Evolutionary conservation across 768 basidiomycete species (phyloP), one percentile per base, ranked within the genome.

Genomic region (Crucibulum laeve): DNA sequence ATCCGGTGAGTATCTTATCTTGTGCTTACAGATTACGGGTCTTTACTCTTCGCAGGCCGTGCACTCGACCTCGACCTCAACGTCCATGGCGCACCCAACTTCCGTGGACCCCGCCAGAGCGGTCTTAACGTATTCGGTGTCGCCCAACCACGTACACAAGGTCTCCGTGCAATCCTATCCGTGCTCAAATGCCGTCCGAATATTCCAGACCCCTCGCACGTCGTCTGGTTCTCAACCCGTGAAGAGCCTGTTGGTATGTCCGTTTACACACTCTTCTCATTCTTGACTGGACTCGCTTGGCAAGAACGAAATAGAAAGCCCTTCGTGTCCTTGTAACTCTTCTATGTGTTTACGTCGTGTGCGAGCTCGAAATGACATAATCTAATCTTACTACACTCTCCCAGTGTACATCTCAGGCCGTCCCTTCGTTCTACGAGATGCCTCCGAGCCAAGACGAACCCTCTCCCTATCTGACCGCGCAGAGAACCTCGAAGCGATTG

Each of bases 211-310:
- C 77, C 83, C 8, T 80, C 84, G 2, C 85, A 82, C 53, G 89
- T 90, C 3, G 84, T 95, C 22, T 99, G 93, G 92, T 91, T 98
- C 63, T 96, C 88, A 22, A 96, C 95, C 10, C 77, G 96, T 52
- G 96, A 99, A 63, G 96, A 98, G 58, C 93, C 94, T 3, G 80
- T 95, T 41, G 80, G 92, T 91, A 62, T 48, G 82, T 71, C 21
- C 4, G 10, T n/a, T 18, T 10, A 11, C 28, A 32, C 2, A 11
- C 28, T 15, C 15, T 15, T 4, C 28, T 15, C 28, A 32, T 15
- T 4, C 28, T 30, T 30, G n/a, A 7, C n/a, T 30, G n/a, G 8
- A 7, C 28, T 30, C 28, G 8, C n/a, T 30, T n/a, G 7, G 8
- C 28, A 30, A n/a, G 7, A n/a, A 30, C 8, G 28, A 8, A 30